phyloP scores from a whole-genome alignment of 2,329 filamentous ascomycete genomes.

The Metarhizium guizhouense region DNA sequence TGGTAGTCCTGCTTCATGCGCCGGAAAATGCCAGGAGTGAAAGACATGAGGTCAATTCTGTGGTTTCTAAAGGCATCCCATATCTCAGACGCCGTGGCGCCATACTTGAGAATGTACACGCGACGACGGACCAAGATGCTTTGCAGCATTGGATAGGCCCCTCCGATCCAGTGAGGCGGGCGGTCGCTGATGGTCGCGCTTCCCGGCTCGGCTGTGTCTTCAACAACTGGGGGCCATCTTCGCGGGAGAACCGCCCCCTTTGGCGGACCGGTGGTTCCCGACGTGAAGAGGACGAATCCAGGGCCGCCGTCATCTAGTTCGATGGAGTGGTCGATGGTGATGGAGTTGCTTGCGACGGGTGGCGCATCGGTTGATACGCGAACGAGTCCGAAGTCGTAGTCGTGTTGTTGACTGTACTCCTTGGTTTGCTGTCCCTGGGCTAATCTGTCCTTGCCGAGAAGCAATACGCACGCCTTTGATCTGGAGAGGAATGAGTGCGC shows the following conservation, averaged over 20 bases:
- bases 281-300: constrained; percentile 37
- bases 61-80: constrained; percentile 8
- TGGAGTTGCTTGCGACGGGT: constrained; percentile 1
- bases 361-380: constrained; percentile 7
- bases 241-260: constrained; percentile 60
- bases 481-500: constrained; percentile 7
- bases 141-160: constrained; percentile 7
- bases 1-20: constrained; percentile 9
- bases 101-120: constrained; percentile 8
- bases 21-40: constrained; percentile 9
- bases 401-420: not conserved
- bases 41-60: constrained; percentile 7
- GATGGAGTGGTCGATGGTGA: constrained; percentile 7
- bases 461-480: constrained; percentile 6
- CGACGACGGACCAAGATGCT: constrained; percentile 6
- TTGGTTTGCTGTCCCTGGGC: constrained; percentile 1
- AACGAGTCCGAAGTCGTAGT: not conserved
- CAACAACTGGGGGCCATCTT: constrained; percentile 1
- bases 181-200: constrained; percentile 9
- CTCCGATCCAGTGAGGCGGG: constrained; percentile 13
- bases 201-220: not conserved
- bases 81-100: constrained; percentile 3
- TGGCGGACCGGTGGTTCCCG: constrained; percentile 66
- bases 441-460: constrained; percentile 1
- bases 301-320: constrained; percentile 8